phyloP scores from a whole-genome alignment of 1,139 yeast species.

The Debaryomyces sp. region DNA sequence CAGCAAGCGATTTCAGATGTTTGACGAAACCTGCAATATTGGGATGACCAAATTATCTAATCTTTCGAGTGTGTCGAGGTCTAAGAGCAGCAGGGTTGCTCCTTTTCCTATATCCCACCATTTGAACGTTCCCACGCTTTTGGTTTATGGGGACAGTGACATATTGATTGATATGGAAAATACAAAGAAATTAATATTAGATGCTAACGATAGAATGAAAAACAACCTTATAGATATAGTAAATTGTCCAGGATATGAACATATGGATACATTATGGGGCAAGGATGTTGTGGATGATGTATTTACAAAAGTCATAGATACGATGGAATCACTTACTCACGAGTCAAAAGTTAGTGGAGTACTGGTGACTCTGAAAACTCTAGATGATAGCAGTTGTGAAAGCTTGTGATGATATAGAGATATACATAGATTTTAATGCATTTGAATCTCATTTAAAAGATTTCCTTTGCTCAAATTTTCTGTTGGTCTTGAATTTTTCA shows the following conservation, averaged over 20 bases:
- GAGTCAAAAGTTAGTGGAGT: background rate
- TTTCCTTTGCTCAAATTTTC: too few species aligned
- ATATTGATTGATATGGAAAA: conserved; percentile 43
- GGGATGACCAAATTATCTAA: conserved; percentile 26
- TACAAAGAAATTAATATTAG: conserved; percentile 28
- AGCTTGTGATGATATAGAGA: background rate
- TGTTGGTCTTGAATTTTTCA: too few species aligned
- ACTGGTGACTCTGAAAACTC: background rate
- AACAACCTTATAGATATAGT: conserved; percentile 25
- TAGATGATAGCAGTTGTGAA: background rate
- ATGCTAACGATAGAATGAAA: conserved; percentile 28
- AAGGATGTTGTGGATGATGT: conserved; percentile 32
- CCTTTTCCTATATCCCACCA: conserved; percentile 54
- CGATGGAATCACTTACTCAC: conserved; percentile 9
- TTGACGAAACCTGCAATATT: conserved; percentile 42
- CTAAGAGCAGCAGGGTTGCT: conserved; percentile 52
- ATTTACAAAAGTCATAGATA: conserved; percentile 20
- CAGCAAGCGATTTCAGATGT: conserved; percentile 48
- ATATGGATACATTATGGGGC: conserved; percentile 42
- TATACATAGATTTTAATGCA: background rate
- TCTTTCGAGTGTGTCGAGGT: conserved; percentile 23
- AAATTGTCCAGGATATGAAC: conserved; percentile 33
- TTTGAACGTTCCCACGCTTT: conserved; percentile 43
- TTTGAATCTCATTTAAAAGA: background rate
- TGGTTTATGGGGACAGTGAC: conserved; percentile 45